A percentile compares a stretch with the other conserved stretches of the same genome.
Evolutionary conservation across 2,329 filamentous ascomycete species (phyloP).

Genomic region (Microsporum canis): DNA sequence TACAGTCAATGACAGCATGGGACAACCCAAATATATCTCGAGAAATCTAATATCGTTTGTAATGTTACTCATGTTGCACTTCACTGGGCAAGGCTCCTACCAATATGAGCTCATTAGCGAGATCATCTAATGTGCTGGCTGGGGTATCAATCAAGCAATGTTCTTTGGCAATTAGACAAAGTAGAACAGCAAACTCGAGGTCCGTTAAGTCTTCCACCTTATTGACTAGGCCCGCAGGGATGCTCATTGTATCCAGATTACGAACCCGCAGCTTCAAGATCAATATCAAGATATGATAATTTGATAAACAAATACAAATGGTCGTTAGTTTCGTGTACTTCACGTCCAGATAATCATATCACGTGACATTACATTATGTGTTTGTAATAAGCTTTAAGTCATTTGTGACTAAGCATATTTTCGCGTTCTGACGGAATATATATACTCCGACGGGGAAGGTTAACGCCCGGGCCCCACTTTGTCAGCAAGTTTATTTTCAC

Average conservation of each 20-base stretch:
- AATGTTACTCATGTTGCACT: background rate
- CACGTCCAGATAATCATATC: background rate
- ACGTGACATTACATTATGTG: background rate
- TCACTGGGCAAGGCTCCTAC: slow-evolving; percentile 32
- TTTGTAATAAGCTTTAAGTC: no score
- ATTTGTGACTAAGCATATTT: background rate
- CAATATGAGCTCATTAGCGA: slow-evolving; percentile 63
- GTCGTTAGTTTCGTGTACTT: background rate
- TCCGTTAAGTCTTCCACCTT: slow-evolving; percentile 72
- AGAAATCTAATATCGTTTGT: slow-evolving; percentile 43
- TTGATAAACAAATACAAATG: background rate
- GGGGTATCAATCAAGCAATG: slow-evolving; percentile 81
- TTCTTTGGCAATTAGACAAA: slow-evolving; percentile 69
- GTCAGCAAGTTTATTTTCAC: no score
- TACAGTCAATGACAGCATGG: slow-evolving; percentile 61
- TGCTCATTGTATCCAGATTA: slow-evolving; percentile 34
- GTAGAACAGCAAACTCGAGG: slow-evolving; percentile 72
- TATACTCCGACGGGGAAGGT: no score
- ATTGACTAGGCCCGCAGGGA: slow-evolving; percentile 49
- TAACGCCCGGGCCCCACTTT: no score
- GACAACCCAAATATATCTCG: slow-evolving; percentile 61
- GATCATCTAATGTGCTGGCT: slow-evolving; percentile 48
- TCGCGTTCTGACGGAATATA: no score
- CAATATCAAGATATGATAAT: background rate
- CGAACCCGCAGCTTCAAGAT: background rate